Conservation (phyloP, 169 alveolate genomes). For the Blepharisma undulans region DNA sequence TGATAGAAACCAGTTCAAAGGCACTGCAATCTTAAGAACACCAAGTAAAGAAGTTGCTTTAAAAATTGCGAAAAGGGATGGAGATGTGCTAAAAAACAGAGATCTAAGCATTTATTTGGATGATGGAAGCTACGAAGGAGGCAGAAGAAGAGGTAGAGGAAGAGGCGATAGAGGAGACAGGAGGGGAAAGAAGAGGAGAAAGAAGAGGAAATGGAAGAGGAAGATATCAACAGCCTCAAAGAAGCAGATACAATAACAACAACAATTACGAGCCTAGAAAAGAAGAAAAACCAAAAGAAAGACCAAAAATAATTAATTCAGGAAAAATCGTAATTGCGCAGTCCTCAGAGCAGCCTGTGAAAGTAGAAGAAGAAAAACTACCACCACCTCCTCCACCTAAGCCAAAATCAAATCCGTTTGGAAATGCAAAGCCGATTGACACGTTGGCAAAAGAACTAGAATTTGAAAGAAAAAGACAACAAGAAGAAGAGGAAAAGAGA, state of each 20-base stretch:
- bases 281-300: neutral
- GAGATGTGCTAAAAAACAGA: neutral
- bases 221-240: neutral
- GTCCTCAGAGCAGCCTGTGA: neutral
- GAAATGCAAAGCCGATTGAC: slow-evolving; percentile 17
- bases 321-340: neutral
- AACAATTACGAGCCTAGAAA: neutral
- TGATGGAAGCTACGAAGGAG: neutral
- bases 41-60: neutral
- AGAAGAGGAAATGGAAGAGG: neutral
- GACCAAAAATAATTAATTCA: neutral
- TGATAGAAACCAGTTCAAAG: neutral
- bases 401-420: slow-evolving; percentile 19
- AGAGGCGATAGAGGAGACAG: no score
- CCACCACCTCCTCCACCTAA: neutral
- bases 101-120: neutral
- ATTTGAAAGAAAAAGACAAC: neutral
- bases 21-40: neutral
- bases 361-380: neutral
- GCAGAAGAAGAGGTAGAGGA: slow-evolving; percentile 2
- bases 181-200: neutral
- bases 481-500: neutral
- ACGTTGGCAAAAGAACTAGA: neutral
- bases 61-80: neutral
- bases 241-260: neutral